phyloP scores from a whole-genome alignment of 1,139 yeast species.

The Geotrichum australiense region DNA sequence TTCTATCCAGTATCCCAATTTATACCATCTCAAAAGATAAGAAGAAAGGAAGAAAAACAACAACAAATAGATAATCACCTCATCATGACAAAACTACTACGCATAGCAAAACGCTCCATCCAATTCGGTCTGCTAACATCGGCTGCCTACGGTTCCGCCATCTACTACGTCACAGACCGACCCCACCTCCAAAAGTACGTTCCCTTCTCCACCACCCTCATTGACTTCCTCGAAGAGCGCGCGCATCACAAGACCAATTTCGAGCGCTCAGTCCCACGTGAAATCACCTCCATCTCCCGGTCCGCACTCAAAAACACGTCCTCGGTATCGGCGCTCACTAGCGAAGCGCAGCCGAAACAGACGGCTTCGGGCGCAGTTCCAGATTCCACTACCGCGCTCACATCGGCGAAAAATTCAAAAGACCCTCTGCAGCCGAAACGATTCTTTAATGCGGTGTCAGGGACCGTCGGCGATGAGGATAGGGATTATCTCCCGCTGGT shows the following conservation, averaged over 20 bases:
- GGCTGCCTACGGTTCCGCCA: slow-evolving; percentile 10
- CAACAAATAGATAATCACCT: too few species aligned
- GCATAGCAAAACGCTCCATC: slow-evolving; percentile 5
- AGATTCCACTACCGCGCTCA: slow-evolving; percentile 7
- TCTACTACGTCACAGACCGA: slow-evolving; percentile 13
- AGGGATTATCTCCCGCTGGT: slow-evolving; percentile 29
- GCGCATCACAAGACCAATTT: slow-evolving; percentile 19
- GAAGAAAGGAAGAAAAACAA: too few species aligned
- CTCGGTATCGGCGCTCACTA: slow-evolving; percentile 10
- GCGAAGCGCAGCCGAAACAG: slow-evolving; percentile 2
- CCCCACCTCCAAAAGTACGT: slow-evolving; percentile 19
- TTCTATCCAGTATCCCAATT: too few species aligned
- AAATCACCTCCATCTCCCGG: slow-evolving; percentile 16
- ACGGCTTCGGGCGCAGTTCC: background rate
- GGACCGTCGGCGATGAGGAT: slow-evolving; percentile 24
- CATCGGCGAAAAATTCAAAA: slow-evolving; percentile 16
- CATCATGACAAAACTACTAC: slow-evolving; percentile 1
- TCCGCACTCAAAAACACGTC: slow-evolving; percentile 7
- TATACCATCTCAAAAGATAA: too few species aligned
- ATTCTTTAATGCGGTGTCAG: slow-evolving; percentile 29
- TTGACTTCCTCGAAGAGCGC: slow-evolving; percentile 28
- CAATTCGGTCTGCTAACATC: slow-evolving; percentile 8
- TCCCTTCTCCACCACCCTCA: slow-evolving; percentile 23
- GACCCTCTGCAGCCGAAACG: slow-evolving; percentile 28
- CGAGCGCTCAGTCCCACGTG: slow-evolving; percentile 17